Evolutionary conservation across 1,284 basidiomycete species (phyloP), one percentile per base, ranked within the genome.

Genomic region (Naganishia sp.): DNA sequence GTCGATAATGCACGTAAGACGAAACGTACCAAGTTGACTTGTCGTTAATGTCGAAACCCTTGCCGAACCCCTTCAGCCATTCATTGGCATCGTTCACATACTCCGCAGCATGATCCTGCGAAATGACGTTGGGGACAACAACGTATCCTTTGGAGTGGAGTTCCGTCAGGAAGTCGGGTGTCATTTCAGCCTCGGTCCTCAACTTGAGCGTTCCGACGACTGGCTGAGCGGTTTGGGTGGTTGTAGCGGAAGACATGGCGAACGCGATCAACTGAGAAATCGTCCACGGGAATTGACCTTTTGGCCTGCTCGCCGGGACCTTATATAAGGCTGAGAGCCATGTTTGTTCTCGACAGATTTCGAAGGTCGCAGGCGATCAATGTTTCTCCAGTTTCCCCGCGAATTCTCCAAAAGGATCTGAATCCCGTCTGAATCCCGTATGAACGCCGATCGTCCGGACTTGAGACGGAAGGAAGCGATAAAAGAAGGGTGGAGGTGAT

Each of bases 21-120:
- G 0, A 28, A 7, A 53, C 66, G 54, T 42, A 65, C 70, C 74
- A 76, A 6, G 79, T 79, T 21, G 69, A 68, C 31, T 68, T 71
- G 69, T 79, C 78, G 50, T 76, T 68, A 25, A 75, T 64, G 57
- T 78, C 73, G 69, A 73, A 79, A 9, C 78, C 77, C 33, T 72
- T 55, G 5, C 67, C 49, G 60, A 76, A 78, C 1, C 67, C 70
- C 66, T 73, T 72, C 33, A 78, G 68, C 75, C 78, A 80, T 7
- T 68, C 68, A 46, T 72, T 64, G 7, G 74, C 75, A 18, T 66
- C 46, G 15, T 69, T 53, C 11, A 70, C 66, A 63, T 75, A 76
- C 23, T 70, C 48, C 31, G 57, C 66, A 1, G 74, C 74, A 10
- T 66, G 45, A 33, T 73, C 74, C 6, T 64, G 11, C 1, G 75